Percentiles rank a stretch among this genome's conserved stretches.
Conservation (phyloP, 1,284 basidiomycete species). For the Agaricales sp. region DNA sequence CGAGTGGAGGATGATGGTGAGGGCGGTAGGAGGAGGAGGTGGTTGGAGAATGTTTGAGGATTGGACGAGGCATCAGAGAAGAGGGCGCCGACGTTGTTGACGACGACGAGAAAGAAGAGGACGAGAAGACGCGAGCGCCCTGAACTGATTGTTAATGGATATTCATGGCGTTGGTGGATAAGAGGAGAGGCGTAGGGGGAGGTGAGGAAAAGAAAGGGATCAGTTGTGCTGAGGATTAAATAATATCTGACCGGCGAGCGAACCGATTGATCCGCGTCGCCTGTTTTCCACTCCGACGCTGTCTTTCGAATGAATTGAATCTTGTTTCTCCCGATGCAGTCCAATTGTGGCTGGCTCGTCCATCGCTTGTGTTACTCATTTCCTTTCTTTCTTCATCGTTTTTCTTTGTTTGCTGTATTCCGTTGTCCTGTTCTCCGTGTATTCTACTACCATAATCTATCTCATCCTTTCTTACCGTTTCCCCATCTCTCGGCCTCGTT, state of each 20-base stretch:
- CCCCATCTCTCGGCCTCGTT: no score
- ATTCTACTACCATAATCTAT: no score
- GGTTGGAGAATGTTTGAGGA: slow-evolving; percentile 25
- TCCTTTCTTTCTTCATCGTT: no score
- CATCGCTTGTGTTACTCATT: no score
- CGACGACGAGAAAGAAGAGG: not conserved
- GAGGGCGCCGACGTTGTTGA: not conserved
- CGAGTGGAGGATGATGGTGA: slow-evolving; percentile 15
- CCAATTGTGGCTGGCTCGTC: no score
- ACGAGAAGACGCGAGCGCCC: not conserved
- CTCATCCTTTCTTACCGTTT: no score
- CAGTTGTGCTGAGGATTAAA: not conserved
- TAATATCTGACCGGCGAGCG: not conserved
- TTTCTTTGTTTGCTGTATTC: no score
- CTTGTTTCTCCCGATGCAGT: not conserved
- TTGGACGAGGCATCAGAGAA: slow-evolving; percentile 23
- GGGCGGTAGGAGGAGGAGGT: slow-evolving; percentile 10
- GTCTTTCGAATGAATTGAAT: no score
- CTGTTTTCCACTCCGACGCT: not conserved
- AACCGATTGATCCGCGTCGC: not conserved
- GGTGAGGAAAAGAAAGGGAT: not conserved
- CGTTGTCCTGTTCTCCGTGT: no score
- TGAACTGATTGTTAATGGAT: not conserved
- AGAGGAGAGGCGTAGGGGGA: not conserved
- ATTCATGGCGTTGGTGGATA: not conserved